phyloP scores from a whole-genome alignment of 495 filamentous ascomycete species.

The Penicillium coprophilum region DNA sequence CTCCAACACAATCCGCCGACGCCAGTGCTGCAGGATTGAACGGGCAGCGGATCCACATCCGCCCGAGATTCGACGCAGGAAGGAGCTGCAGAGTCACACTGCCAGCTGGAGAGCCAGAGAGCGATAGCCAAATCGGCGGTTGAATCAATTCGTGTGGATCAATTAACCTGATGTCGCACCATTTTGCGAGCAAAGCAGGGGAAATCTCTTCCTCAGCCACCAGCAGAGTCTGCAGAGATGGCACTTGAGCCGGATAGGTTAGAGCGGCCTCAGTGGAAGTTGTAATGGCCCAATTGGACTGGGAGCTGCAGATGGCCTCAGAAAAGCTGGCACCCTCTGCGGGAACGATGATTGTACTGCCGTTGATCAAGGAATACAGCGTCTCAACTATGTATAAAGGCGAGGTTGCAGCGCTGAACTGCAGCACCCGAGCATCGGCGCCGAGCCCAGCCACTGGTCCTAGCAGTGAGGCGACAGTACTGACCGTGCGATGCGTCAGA shows the following conservation, averaged over 20 bases:
- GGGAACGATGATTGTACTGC: slow-evolving; percentile 1
- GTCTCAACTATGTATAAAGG: slow-evolving; percentile 6
- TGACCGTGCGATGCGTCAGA: slow-evolving; percentile 5
- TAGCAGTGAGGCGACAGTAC: not conserved
- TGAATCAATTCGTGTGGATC: not conserved
- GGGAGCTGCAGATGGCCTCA: too few relatives aligned
- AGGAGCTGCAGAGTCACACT: not conserved
- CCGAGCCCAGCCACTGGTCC: slow-evolving; percentile 1
- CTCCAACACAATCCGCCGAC: slow-evolving; percentile 1
- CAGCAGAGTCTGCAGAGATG: slow-evolving; percentile 4
- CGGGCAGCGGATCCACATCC: slow-evolving; percentile 1
- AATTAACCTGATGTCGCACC: slow-evolving; percentile 1
- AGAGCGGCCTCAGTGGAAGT: not conserved
- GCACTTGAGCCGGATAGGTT: not conserved
- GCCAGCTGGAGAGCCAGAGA: too few relatives aligned
- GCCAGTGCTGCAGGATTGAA: slow-evolving; percentile 2
- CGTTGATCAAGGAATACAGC: slow-evolving; percentile 4
- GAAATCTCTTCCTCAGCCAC: not conserved
- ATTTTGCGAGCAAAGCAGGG: not conserved
- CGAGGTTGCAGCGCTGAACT: slow-evolving; percentile 1
- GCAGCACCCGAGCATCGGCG: slow-evolving; percentile 2
- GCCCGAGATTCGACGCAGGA: not conserved
- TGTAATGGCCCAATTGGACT: too few relatives aligned
- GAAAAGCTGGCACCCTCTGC: not conserved
- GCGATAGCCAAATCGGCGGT: too few relatives aligned